phyloP scores from a whole-genome alignment of 192 early-diverging fungal species.

The Funneliformis geosporum region DNA sequence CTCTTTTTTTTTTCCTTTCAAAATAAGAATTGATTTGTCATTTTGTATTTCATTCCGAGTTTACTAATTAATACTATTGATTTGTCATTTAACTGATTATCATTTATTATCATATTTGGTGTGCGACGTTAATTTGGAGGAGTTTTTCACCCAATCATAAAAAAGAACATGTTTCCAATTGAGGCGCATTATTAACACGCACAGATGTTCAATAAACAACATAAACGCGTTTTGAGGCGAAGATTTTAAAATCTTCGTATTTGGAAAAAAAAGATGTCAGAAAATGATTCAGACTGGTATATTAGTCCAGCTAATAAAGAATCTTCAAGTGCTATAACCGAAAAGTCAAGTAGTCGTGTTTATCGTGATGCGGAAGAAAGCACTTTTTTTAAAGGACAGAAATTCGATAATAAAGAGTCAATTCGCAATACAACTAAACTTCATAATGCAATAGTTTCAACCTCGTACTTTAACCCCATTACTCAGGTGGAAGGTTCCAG shows the following conservation, averaged over 20 bases:
- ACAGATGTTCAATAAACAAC: not conserved
- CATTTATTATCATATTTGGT: too few species aligned
- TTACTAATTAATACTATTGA: too few species aligned
- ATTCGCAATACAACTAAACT: not conserved
- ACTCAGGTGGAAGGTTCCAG: not conserved
- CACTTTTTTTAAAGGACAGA: not conserved
- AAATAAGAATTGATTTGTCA: not conserved
- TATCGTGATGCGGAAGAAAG: not conserved
- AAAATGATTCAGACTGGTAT: slow-evolving; percentile 14
- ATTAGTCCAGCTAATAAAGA: not conserved
- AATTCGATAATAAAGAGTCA: not conserved
- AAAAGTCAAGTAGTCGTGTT: not conserved
- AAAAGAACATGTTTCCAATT: too few species aligned
- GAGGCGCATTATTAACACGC: not conserved
- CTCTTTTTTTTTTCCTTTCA: not conserved
- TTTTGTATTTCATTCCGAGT: not conserved
- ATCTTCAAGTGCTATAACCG: not conserved
- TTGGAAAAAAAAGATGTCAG: not conserved
- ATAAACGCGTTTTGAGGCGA: not conserved
- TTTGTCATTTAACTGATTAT: too few species aligned
- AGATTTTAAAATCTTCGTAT: not conserved
- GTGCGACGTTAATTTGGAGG: too few species aligned
- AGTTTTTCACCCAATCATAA: too few species aligned
- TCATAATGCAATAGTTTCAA: not conserved
- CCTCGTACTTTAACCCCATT: not conserved